Base-by-base conservation (phyloP, 768 basidiomycete species). In the Hypholoma fasciculare region DNA sequence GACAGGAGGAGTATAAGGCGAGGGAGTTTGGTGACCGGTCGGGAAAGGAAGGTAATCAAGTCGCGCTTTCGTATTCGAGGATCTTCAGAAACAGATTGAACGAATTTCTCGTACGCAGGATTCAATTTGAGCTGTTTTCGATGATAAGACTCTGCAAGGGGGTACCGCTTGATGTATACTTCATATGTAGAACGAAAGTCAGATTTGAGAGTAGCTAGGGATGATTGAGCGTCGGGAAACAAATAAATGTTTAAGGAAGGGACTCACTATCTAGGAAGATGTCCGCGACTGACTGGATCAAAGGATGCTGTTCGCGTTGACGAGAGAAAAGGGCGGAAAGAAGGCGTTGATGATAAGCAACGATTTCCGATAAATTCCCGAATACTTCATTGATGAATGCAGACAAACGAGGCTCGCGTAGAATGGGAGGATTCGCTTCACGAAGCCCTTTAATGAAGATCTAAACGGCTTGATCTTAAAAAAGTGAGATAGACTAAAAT, bases 11-110 rank as follows among this genome's bases (percentile, higher is more conserved):
- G 82, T 43, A 83, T 83, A 1, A 95, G 76, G 26, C 94, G 82
- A 7, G 92, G 93, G 23, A 96, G 82, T n/a, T 93, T 87, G 4
- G 92, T 94, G 30, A 95, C 88, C 0, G 94, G 93, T 4, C 94
- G 82, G 12, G 90, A 92, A 23, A 96, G 78, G 65, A 96, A 90
- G 2, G 90, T 89, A 59, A 88, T 82, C 46, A 94, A 71, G 65
- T 94, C 92, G 47, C 90, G 85, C 69, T 88, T 90, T 52, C 80
- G 84, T 53, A 88, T 76, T 20, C 88, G 82, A 12, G 87, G 83
- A 61, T 93, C 84, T 44, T 77, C 76, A 2, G 84, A 79, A 38
- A 83, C 82, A 26, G 78, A 78, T 64, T 86, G 81, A 27, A 92
- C 74, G 65, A 94, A 92, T 17, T 73, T 69, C 57, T 82, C 82